Conservation (phyloP, 306 rosid genomes). For the Malus sieversii region DNA sequence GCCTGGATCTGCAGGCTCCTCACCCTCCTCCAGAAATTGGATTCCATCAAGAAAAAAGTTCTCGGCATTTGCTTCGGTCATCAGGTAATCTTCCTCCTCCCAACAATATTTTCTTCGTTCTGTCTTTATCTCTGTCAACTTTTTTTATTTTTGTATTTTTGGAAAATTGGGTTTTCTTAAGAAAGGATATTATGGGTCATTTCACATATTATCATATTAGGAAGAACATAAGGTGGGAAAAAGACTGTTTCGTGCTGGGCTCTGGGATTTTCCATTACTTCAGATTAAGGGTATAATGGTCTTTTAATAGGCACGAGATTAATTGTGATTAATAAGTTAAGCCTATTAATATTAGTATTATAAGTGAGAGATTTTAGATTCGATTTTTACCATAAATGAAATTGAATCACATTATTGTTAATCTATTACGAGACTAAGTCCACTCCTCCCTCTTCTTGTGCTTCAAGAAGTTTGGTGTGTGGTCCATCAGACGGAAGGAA, state of each 20-base stretch:
- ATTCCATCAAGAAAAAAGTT: constrained; percentile 49
- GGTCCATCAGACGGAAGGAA: background rate
- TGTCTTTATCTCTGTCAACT: background rate
- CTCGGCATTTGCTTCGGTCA: constrained; percentile 92
- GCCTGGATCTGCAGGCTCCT: constrained; percentile 68
- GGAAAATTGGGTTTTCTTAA: background rate
- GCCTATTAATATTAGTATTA: background rate
- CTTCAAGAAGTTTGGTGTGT: background rate
- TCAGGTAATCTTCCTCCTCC: constrained; percentile 36
- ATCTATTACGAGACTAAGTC: fast-evolving
- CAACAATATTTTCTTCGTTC: background rate
- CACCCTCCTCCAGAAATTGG: constrained; percentile 32
- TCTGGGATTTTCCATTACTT: background rate
- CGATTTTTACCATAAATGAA: fast-evolving
- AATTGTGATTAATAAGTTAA: background rate
- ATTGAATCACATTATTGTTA: fast-evolving
- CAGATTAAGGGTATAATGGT: background rate
- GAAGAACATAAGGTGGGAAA: background rate
- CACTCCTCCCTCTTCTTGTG: no score
- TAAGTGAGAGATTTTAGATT: fast-evolving
- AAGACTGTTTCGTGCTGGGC: background rate
- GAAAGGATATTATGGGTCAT: background rate
- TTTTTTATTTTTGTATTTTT: no score
- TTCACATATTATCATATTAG: background rate
- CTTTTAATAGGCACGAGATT: background rate